Evolutionary conservation across 1,284 basidiomycete genomes (phyloP).

Genomic region (Macrocystidia cucumis): DNA sequence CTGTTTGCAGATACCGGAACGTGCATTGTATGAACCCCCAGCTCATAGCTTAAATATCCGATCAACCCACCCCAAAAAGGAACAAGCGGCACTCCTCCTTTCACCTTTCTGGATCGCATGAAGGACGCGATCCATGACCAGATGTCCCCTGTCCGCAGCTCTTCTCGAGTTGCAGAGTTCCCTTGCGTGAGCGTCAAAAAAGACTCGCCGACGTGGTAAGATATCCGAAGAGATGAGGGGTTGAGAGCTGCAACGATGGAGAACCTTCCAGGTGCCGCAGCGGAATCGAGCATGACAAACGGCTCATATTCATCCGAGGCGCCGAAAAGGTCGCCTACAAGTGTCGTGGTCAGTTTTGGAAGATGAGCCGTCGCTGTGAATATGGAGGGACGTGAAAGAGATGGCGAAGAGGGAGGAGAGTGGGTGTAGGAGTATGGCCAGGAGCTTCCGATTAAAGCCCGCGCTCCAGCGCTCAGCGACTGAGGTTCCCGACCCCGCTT

Average conservation of each 20-base stretch:
- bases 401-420: slow-evolving; percentile 16
- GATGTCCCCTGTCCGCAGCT: slow-evolving; percentile 38
- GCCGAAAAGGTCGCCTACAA: slow-evolving; percentile 54
- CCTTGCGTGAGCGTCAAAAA: slow-evolving; percentile 34
- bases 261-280: slow-evolving; percentile 63
- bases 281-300: slow-evolving; percentile 71
- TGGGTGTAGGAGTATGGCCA: slow-evolving; percentile 44
- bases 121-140: slow-evolving; percentile 71
- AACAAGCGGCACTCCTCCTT: slow-evolving; percentile 37
- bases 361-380: slow-evolving; percentile 32
- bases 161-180: slow-evolving; percentile 20
- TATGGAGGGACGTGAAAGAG: slow-evolving; percentile 20
- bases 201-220: slow-evolving; percentile 44
- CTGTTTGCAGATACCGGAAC: slow-evolving; percentile 18
- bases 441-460: slow-evolving; percentile 31
- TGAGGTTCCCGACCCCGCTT: slow-evolving; percentile 25
- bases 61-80: slow-evolving; percentile 79
- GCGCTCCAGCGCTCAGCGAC: slow-evolving; percentile 31
- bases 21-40: slow-evolving; percentile 51
- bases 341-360: slow-evolving; percentile 30
- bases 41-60: slow-evolving; percentile 68
- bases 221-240: slow-evolving; percentile 45
- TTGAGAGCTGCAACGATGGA: slow-evolving; percentile 59
- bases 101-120: slow-evolving; percentile 43
- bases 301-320: slow-evolving; percentile 47